Percentiles rank a stretch among this genome's conserved stretches.
Conservation (phyloP, 1,139 yeast genomes). For the Geotrichum bryndzae region DNA sequence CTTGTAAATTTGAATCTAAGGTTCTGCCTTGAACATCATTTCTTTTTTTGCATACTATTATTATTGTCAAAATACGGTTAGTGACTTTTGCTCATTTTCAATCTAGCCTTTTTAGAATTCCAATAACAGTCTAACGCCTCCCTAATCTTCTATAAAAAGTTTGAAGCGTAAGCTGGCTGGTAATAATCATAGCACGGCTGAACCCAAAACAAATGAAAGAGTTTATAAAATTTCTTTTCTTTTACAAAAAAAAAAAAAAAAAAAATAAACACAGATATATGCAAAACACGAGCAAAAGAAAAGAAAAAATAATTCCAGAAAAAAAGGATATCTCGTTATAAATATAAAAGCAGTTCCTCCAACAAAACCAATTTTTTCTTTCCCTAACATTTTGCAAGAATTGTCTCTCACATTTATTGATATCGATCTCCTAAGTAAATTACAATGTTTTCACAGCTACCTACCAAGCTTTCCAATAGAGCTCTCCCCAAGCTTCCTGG, state of each 20-base stretch:
- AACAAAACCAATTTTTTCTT: background rate
- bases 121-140: background rate
- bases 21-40: background rate
- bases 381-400: background rate
- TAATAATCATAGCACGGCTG: background rate
- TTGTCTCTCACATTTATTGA: background rate
- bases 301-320: background rate
- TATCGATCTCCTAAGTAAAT: background rate
- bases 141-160: background rate
- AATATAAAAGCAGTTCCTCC: background rate
- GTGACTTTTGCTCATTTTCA: background rate
- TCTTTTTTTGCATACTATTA: background rate
- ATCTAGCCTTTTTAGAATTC: background rate
- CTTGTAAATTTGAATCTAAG: background rate
- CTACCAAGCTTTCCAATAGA: background rate
- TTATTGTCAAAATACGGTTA: background rate
- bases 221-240: background rate
- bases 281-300: background rate
- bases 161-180: background rate
- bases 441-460: background rate
- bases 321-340: background rate
- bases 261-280: background rate
- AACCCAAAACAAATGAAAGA: background rate
- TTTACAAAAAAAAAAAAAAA: background rate
- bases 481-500: constrained; percentile 7